Evolutionary conservation across 2,329 filamentous ascomycete species (phyloP), one percentile per base, ranked within the genome.

Genomic region (Akanthomyces uredinophilus): DNA sequence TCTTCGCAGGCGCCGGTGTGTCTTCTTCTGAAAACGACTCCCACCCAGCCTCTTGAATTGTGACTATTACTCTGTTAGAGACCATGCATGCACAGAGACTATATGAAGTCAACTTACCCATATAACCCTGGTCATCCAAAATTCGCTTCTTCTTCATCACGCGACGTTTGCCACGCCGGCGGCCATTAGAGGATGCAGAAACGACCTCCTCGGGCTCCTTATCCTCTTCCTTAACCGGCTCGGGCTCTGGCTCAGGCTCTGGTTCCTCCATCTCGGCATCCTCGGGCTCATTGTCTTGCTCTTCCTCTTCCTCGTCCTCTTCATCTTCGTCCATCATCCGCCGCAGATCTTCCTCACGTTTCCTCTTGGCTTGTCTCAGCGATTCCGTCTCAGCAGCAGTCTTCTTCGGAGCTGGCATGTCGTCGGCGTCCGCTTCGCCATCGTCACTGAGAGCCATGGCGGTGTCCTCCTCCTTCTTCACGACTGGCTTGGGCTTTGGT

Each of bases 11-110:
- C 10, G 77, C 74, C 37, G 80, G 80, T 24, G 87, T 84, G 66
- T 96, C 92, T 66, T 96, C 92, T 72, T 97, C 93, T 0, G 92
- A 96, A 77, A 96, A 96, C 0, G 90, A 94, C 73, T 97, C 93
- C 93, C 93, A 97, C 0, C 83, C 88, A 0, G 84, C 77, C 70
- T 96, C 92, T 74, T 96, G 90, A 66, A 88, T 89, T 2, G 92
- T 96, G 37, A 96, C 93, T 95, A 68, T 64, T 49, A 62, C 51
- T 55, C 16, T 16, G 53, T 65, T 51, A 67, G 63, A 16, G 35
- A 41, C 5, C 2, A 32, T 27, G 18, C n/a, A n/a, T 10, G 10
- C 20, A 29, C 18, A 14, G 32, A 18, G 20, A 16, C 6, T 37
- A 54, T 2, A 20, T 39, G 10, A n/a, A n/a, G 22, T 20, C 5